Conservation (phyloP, 345 rosid species). For the Salix caprea region DNA sequence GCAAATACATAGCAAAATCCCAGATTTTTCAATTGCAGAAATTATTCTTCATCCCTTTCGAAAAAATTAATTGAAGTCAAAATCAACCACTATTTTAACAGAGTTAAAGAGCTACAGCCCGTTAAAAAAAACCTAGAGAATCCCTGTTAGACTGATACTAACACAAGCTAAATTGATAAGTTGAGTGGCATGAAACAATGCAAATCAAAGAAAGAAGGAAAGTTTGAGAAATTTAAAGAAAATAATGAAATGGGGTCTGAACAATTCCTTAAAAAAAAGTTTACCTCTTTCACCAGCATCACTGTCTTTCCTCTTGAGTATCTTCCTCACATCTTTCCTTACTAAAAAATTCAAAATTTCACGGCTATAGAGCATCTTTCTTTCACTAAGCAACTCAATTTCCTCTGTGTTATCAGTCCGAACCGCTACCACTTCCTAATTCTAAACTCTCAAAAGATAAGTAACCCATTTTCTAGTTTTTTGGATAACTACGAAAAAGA, state of each 20-base stretch:
- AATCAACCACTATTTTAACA: not conserved
- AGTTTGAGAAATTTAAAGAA: not conserved
- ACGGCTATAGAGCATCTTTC: slow-evolving; percentile 29
- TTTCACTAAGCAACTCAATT: not conserved
- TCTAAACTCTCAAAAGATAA: not conserved
- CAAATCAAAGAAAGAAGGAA: not conserved
- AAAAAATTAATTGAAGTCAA: not conserved
- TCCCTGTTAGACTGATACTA: not conserved
- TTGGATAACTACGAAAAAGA: not conserved
- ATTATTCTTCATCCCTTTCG: not conserved
- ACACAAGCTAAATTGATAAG: not conserved
- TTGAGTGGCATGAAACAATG: not conserved
- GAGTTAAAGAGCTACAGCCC: not conserved
- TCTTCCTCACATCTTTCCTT: slow-evolving; percentile 66
- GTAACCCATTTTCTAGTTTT: not conserved
- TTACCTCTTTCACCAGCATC: slow-evolving; percentile 81
- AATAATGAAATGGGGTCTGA: not conserved
- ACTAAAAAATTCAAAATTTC: slow-evolving; percentile 46
- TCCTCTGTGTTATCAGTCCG: not conserved
- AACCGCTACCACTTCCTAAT: not conserved
- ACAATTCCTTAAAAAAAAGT: not conserved
- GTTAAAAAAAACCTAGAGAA: not conserved
- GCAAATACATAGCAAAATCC: not conserved
- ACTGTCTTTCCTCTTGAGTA: slow-evolving; percentile 85
- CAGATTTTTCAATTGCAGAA: not conserved